Conservation (phyloP, 441 rosid species). For the Pelargonium citronellum region DNA sequence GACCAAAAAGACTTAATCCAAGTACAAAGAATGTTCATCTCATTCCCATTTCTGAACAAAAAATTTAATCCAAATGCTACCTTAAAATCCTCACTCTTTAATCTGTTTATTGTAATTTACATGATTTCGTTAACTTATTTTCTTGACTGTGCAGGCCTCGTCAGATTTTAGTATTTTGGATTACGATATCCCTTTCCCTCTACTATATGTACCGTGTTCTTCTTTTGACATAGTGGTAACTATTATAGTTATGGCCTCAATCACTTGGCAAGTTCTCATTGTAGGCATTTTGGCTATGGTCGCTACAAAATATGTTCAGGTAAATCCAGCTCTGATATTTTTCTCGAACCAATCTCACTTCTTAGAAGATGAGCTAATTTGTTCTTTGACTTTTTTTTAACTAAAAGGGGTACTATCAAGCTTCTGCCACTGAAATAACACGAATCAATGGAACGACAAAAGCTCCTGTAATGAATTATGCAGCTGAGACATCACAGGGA, state of each 20-base stretch:
- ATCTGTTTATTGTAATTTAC: no score
- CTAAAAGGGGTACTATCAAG: constrained; percentile 57
- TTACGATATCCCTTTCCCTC: constrained; percentile 63
- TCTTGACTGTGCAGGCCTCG: constrained; percentile 46
- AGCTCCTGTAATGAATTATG: constrained; percentile 78
- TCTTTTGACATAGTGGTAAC: constrained; percentile 43
- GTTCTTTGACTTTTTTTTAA: background rate
- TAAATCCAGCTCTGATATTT: constrained; percentile 16
- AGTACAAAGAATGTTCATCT: no score
- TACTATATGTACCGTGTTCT: constrained; percentile 38
- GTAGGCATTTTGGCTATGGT: constrained; percentile 51
- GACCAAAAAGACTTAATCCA: no score
- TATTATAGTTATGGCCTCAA: constrained; percentile 58
- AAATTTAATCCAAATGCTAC: no score
- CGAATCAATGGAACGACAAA: constrained; percentile 88
- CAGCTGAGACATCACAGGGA: constrained; percentile 76
- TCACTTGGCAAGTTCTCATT: constrained; percentile 87
- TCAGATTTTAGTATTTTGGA: constrained; percentile 77
- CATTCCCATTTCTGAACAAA: no score
- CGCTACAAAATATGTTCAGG: constrained; percentile 68
- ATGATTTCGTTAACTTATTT: background rate
- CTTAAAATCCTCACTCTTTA: no score
- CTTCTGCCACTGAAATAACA: constrained; percentile 70
- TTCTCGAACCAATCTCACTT: no score
- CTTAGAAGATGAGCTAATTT: no score